Evolutionary conservation across 805 yeast genomes (phyloP).

Genomic region (Metschnikowia proteae): DNA sequence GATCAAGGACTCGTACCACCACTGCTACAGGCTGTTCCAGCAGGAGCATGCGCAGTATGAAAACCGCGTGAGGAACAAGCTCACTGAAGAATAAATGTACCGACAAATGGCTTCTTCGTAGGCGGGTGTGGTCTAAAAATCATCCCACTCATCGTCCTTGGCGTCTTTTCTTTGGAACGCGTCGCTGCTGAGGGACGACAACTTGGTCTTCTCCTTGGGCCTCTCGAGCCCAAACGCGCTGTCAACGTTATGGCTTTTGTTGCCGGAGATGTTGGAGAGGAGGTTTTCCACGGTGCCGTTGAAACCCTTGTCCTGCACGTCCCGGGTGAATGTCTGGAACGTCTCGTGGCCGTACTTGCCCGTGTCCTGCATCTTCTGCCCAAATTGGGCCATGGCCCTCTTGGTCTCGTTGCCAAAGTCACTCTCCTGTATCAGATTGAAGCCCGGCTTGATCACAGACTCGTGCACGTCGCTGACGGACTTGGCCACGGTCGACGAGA

Average conservation of each 20-base stretch:
- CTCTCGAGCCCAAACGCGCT: slow-evolving; percentile 66
- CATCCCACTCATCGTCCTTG: slow-evolving; percentile 61
- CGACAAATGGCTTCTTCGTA: too few relatives aligned
- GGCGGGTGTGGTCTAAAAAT: slow-evolving; percentile 36
- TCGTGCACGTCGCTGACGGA: slow-evolving; percentile 85
- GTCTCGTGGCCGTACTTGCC: slow-evolving; percentile 71
- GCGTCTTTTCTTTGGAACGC: slow-evolving; percentile 23
- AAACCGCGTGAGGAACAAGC: neutral
- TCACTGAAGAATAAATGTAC: neutral
- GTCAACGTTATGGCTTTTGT: slow-evolving; percentile 35
- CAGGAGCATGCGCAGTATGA: slow-evolving; percentile 34
- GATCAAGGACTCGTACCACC: slow-evolving; percentile 59
- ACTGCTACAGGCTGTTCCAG: slow-evolving; percentile 42
- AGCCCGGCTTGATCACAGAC: slow-evolving; percentile 85
- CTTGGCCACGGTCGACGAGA: slow-evolving; percentile 79
- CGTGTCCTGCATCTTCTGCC: slow-evolving; percentile 89
- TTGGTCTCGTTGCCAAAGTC: slow-evolving; percentile 80
- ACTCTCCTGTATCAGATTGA: slow-evolving; percentile 69
- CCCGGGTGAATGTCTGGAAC: slow-evolving; percentile 52
- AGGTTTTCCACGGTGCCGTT: slow-evolving; percentile 34
- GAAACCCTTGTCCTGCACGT: slow-evolving; percentile 38
- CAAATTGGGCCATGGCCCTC: slow-evolving; percentile 95
- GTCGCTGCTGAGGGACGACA: slow-evolving; percentile 39
- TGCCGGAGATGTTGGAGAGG: slow-evolving; percentile 53
- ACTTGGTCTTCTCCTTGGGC: slow-evolving; percentile 53